Evolutionary conservation across 371 early-diverging fungal genomes (phyloP).

Genomic region (Apophysomyces trapeziformis): DNA sequence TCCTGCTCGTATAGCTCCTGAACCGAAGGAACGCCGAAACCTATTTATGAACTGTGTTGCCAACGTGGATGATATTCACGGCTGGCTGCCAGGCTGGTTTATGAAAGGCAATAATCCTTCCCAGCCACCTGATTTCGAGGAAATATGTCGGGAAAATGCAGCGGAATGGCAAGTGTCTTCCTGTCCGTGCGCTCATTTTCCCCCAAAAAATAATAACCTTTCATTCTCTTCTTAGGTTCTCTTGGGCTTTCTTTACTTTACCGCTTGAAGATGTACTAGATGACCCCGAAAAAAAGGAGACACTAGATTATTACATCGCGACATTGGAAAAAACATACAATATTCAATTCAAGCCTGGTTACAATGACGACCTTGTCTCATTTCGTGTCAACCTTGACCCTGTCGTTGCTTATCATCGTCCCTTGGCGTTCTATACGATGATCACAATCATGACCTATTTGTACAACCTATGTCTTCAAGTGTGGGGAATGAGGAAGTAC

Average conservation of each 20-base stretch:
- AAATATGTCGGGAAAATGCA: slow-evolving; percentile 54
- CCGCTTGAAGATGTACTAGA: slow-evolving; percentile 47
- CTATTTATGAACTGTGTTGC: slow-evolving; percentile 48
- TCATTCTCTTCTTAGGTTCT: slow-evolving; percentile 41
- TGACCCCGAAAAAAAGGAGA: slow-evolving; percentile 34
- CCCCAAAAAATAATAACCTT: slow-evolving; percentile 5
- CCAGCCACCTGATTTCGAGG: slow-evolving; percentile 39
- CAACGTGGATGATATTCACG: slow-evolving; percentile 47
- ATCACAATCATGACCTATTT: slow-evolving; percentile 29
- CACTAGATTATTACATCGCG: slow-evolving; percentile 53
- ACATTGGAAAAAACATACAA: slow-evolving; percentile 44
- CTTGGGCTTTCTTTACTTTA: slow-evolving; percentile 59
- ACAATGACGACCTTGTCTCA: slow-evolving; percentile 59
- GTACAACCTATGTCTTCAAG: slow-evolving; percentile 21
- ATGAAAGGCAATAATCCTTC: slow-evolving; percentile 31
- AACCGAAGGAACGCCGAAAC: slow-evolving; percentile 42
- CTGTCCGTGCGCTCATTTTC: not conserved
- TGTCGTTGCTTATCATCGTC: slow-evolving; percentile 69
- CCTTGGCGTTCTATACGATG: slow-evolving; percentile 61
- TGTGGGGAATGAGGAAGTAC: slow-evolving; percentile 41
- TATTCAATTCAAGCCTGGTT: slow-evolving; percentile 54
- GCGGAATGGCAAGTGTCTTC: slow-evolving; percentile 53
- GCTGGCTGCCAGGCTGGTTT: slow-evolving; percentile 61
- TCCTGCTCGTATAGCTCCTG: slow-evolving; percentile 31
- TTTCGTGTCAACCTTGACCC: slow-evolving; percentile 68